Base-by-base conservation (phyloP, 2,329 filamentous ascomycete species). In the Neophaeococcomyces mojaviensis region DNA sequence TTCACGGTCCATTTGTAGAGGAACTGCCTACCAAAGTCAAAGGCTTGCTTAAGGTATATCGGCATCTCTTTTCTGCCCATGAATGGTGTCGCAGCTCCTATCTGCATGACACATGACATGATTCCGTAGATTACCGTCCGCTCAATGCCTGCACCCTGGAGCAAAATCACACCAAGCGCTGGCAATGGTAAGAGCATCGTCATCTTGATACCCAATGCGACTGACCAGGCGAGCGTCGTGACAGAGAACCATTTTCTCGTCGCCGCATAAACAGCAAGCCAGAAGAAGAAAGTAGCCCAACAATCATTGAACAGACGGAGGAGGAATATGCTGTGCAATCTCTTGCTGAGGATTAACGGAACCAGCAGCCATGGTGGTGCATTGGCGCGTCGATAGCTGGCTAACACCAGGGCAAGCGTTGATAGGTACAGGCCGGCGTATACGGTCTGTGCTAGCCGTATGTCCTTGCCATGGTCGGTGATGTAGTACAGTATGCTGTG, bases 1-100 rank as follows among this genome's bases (percentile, higher is more conserved):
- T 98, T 98, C 55, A 98, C 92, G 0, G 92, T 98, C 92, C 92
- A 98, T 67, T 90, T 88, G 73, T 90, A 97, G 58, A 95, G 75
- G 68, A 98, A 98, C 57, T 87, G 81, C 45, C 92, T 77, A 38
- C 86, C 88, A 48, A 98, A 76, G 68, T 98, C 88, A 61, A 98
- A 98, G 0, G 92, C 88, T 52, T 85, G 76, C 38, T 78, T 77
- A 15, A 94, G 61, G 62, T 98, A 98, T 24, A 46, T 44, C 5
- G 22, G 16, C 12, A 20, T 39, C 12, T 45, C 20, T 37, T 38
- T 24, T 39, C 3, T 13, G 1, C 37, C 41, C 20, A 52, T 39
- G 44, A 45, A 53, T 7, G 51, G 47, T 22, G 41, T 28, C 32
- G 35, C 37, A 26, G 44, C 72, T 59, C 38, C 69, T 58, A 92